Evolutionary conservation across 495 filamentous ascomycete genomes (phyloP).

Genomic region (Astrothelium macrocarpum): DNA sequence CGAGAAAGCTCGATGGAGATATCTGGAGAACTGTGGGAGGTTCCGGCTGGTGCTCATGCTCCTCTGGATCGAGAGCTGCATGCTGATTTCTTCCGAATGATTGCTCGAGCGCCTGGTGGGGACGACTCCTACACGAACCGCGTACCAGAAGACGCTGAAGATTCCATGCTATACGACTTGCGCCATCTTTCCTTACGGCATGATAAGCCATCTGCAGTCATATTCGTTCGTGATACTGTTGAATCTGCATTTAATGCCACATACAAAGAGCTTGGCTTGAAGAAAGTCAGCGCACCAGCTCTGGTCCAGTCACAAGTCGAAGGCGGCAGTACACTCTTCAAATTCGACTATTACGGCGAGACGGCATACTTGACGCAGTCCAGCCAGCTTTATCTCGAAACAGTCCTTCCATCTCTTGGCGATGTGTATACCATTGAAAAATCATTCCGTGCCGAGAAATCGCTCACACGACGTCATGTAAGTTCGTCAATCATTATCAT

Average conservation of each 20-base stretch:
- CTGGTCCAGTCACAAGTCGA: conserved; percentile 99
- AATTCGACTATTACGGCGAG: conserved; percentile 89
- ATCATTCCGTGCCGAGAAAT: conserved; percentile 97
- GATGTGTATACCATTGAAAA: conserved; percentile 97
- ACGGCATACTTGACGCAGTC: conserved; percentile 93
- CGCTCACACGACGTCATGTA: conserved; percentile 85
- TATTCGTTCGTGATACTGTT: conserved; percentile 83
- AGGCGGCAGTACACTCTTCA: conserved; percentile 89
- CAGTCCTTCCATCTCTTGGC: conserved; percentile 78
- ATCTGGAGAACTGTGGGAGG: conserved; percentile 77
- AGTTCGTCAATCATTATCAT: no score
- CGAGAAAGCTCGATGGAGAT: conserved; percentile 82
- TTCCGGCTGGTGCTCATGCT: conserved; percentile 69
- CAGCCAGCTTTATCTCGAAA: conserved; percentile 96
- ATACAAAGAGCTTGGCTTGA: conserved; percentile 68
- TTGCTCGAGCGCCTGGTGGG: conserved; percentile 76
- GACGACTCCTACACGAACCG: conserved; percentile 91
- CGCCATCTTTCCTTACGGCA: conserved; percentile 87
- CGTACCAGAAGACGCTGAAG: conserved; percentile 70
- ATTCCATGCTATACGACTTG: conserved; percentile 74
- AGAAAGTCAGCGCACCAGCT: conserved; percentile 84
- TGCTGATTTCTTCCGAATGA: conserved; percentile 94
- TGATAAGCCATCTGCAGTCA: conserved; percentile 73
- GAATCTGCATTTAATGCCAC: conserved; percentile 73
- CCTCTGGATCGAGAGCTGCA: conserved; percentile 86